phyloP scores from a whole-genome alignment of 257 asterid species.

The Ehretia macrophylla region DNA sequence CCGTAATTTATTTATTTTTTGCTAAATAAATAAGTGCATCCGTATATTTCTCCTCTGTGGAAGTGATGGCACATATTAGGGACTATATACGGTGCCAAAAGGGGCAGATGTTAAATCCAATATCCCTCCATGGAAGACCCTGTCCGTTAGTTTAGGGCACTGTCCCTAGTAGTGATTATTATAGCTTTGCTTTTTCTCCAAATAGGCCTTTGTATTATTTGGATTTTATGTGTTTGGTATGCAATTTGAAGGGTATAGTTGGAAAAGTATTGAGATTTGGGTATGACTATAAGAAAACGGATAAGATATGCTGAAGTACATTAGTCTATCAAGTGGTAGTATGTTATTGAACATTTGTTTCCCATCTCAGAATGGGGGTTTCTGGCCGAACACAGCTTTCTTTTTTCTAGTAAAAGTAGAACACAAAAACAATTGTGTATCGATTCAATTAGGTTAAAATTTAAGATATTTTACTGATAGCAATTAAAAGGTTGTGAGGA shows the following conservation, averaged over 20 bases:
- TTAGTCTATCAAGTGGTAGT: slow-evolving; percentile 54
- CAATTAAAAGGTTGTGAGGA: no score
- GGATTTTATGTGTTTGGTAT: slow-evolving; percentile 3
- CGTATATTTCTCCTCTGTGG: slow-evolving; percentile 24
- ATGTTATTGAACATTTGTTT: slow-evolving; percentile 55
- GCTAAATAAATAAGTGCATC: not conserved
- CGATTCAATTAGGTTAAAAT: no score
- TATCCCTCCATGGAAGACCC: slow-evolving; percentile 44
- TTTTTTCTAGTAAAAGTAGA: not conserved
- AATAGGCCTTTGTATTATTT: slow-evolving; percentile 13
- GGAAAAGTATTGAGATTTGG: slow-evolving; percentile 30
- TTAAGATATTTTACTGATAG: no score
- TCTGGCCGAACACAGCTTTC: not conserved
- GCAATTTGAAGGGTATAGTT: slow-evolving; percentile 24
- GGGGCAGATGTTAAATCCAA: slow-evolving; percentile 46
- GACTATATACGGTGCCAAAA: slow-evolving; percentile 27
- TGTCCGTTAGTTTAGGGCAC: slow-evolving; percentile 35
- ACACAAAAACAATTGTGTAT: no score
- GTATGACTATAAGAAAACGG: slow-evolving; percentile 40
- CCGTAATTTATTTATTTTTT: not conserved
- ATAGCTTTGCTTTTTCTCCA: slow-evolving; percentile 2
- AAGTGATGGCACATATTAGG: slow-evolving; percentile 18
- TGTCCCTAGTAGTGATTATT: slow-evolving; percentile 25
- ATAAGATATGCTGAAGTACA: slow-evolving; percentile 59
- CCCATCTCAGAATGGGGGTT: slow-evolving; percentile 31